phyloP scores from a whole-genome alignment of 139 green algal species.

The Chlorella vulgaris region DNA sequence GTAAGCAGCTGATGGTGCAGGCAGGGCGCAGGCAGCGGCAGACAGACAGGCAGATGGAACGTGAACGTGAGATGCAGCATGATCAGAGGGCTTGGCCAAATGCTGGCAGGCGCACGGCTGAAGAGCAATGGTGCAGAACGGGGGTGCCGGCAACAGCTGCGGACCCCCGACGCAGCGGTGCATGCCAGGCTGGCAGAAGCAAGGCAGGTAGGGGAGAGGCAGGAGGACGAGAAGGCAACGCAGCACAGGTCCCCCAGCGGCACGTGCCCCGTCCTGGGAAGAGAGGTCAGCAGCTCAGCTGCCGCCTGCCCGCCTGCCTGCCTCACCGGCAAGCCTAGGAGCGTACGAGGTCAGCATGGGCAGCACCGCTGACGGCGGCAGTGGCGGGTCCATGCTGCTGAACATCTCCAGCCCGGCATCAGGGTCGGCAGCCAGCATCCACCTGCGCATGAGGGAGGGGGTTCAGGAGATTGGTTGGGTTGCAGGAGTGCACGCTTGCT shows the following conservation, averaged over 20 bases:
- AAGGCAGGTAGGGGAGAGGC: neutral
- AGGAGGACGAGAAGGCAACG: neutral
- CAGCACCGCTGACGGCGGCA: constrained; percentile 64
- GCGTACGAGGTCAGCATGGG: constrained; percentile 61
- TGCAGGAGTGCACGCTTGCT: neutral
- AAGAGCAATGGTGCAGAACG: no score
- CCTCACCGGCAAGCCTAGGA: constrained; percentile 36
- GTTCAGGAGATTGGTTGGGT: neutral
- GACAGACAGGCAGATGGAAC: no score
- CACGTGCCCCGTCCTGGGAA: no score
- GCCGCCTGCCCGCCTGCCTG: no score
- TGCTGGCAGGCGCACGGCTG: no score
- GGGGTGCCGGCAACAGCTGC: no score
- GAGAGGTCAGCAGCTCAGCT: no score
- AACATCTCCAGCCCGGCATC: constrained; percentile 84
- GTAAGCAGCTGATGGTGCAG: constrained; percentile 54
- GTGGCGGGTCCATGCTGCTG: constrained; percentile 62
- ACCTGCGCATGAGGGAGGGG: constrained; percentile 40
- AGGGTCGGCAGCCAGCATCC: constrained; percentile 80
- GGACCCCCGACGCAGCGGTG: no score
- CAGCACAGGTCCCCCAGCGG: no score
- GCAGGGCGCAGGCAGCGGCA: neutral
- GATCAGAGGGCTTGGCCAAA: neutral
- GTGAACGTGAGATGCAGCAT: neutral
- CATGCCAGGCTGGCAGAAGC: no score